Conservation (phyloP, 2,329 filamentous ascomycete genomes). For the Fonsecaea monophora region DNA sequence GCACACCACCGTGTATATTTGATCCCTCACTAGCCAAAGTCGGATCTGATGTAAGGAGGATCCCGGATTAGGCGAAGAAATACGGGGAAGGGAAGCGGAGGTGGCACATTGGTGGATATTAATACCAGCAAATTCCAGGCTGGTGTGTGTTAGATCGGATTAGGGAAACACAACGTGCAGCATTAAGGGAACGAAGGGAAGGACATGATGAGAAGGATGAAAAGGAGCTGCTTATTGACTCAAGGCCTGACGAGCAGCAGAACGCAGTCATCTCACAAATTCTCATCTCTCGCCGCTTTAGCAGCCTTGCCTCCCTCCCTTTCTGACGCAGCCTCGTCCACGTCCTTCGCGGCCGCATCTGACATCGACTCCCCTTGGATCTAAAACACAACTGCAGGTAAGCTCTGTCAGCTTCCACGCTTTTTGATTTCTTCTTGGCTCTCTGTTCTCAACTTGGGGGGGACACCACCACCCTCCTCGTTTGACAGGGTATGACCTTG, state of each 20-base stretch:
- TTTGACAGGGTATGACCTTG: background rate
- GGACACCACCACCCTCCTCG: background rate
- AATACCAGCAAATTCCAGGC: background rate
- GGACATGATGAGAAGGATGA: background rate
- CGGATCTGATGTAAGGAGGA: constrained; percentile 5
- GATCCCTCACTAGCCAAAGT: background rate
- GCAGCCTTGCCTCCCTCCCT: background rate
- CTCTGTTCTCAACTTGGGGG: background rate
- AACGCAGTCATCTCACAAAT: too few relatives aligned
- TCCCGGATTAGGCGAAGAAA: background rate
- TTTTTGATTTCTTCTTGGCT: background rate
- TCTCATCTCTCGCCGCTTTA: background rate
- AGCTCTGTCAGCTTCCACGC: background rate
- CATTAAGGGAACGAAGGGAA: background rate
- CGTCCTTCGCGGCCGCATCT: background rate
- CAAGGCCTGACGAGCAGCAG: too few relatives aligned
- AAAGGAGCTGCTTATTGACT: background rate
- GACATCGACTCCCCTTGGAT: background rate
- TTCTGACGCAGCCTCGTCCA: background rate
- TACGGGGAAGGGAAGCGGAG: background rate
- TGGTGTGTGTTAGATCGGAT: background rate
- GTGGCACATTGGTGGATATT: background rate
- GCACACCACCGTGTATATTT: background rate
- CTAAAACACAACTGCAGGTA: background rate
- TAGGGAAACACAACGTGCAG: background rate